Evolutionary conservation across 1,284 basidiomycete species (phyloP).

Genomic region (Apiotrichum porosum): DNA sequence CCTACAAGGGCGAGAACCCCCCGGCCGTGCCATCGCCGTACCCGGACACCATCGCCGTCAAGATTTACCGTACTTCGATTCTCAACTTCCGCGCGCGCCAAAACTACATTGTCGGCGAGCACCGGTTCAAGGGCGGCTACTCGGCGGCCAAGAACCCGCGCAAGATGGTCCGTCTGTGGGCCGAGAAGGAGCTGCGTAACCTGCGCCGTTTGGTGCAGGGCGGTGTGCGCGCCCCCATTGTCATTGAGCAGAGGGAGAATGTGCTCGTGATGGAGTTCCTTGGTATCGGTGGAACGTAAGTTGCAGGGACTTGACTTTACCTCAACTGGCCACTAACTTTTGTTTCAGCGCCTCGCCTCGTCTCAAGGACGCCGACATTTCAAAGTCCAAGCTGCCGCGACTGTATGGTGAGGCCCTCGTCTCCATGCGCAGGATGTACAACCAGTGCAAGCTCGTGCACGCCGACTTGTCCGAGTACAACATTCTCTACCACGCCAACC

Average conservation of each 20-base stretch:
- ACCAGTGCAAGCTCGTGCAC: slow-evolving; percentile 88
- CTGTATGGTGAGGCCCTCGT: slow-evolving; percentile 80
- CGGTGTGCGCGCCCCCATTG: slow-evolving; percentile 79
- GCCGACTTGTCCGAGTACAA: slow-evolving; percentile 99
- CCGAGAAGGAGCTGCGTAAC: slow-evolving; percentile 98
- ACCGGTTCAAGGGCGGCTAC: slow-evolving; percentile 89
- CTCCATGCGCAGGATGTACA: slow-evolving; percentile 78
- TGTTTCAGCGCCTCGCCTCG: slow-evolving; percentile 73
- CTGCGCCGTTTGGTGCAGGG: slow-evolving; percentile 75
- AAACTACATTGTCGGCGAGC: slow-evolving; percentile 84
- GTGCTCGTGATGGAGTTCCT: slow-evolving; percentile 95
- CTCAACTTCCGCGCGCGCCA: slow-evolving; percentile 95
- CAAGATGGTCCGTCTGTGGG: slow-evolving; percentile 99
- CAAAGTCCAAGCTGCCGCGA: slow-evolving; percentile 41
- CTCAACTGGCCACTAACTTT: no score
- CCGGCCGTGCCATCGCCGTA: slow-evolving; percentile 53
- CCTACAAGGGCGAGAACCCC: slow-evolving; percentile 58
- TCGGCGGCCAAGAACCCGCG: slow-evolving; percentile 80
- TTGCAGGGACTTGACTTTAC: not conserved
- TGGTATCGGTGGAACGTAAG: slow-evolving; percentile 59
- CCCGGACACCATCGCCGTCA: slow-evolving; percentile 71
- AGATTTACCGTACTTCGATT: slow-evolving; percentile 98
- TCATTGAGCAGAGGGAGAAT: slow-evolving; percentile 91
- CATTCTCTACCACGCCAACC: slow-evolving; percentile 64
- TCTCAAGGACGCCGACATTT: slow-evolving; percentile 75